Evolutionary conservation across 1,284 basidiomycete species (phyloP).

Genomic region (Xerocomus minutiporus): DNA sequence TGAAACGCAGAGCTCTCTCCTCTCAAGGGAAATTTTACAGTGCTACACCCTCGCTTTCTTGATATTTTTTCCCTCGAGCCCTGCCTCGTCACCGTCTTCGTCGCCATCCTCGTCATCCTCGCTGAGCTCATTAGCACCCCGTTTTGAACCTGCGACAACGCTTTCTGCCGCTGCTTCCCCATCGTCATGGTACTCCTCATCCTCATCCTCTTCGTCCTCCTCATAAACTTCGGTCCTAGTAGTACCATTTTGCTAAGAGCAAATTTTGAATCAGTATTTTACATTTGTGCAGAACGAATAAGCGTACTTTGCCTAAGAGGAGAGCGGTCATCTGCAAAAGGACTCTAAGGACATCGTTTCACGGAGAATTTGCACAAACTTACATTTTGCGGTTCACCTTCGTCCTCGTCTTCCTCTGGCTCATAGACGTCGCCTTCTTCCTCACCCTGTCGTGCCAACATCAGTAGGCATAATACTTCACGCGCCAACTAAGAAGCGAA

Average conservation of each 20-base stretch:
- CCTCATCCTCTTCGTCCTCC: slow-evolving; percentile 18
- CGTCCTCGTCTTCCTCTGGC: slow-evolving; percentile 22
- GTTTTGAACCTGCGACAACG: slow-evolving; percentile 20
- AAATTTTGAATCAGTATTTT: background rate
- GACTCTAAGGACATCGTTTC: slow-evolving; percentile 4
- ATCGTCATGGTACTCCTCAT: slow-evolving; percentile 20
- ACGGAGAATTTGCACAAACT: background rate
- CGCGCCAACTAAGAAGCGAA: background rate
- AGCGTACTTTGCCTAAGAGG: slow-evolving; percentile 20
- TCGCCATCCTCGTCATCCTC: slow-evolving; percentile 11
- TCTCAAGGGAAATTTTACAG: background rate
- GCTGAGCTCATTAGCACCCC: slow-evolving; percentile 22
- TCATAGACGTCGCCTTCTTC: slow-evolving; percentile 10
- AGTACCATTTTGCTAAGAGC: slow-evolving; percentile 19
- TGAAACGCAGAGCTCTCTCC: background rate
- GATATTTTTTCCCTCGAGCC: slow-evolving; percentile 6
- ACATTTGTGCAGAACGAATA: background rate
- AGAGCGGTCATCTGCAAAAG: slow-evolving; percentile 23
- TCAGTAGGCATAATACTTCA: background rate
- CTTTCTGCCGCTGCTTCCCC: slow-evolving; percentile 13
- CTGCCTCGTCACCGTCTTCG: slow-evolving; percentile 10
- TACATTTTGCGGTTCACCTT: slow-evolving; percentile 9
- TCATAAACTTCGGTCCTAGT: slow-evolving; percentile 5
- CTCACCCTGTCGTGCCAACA: slow-evolving; percentile 18
- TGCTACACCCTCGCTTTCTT: slow-evolving; percentile 28